Percentiles rank a stretch among this genome's conserved stretches.
Evolutionary conservation across 805 yeast genomes (phyloP).

Genomic region (Candida succiphila): DNA sequence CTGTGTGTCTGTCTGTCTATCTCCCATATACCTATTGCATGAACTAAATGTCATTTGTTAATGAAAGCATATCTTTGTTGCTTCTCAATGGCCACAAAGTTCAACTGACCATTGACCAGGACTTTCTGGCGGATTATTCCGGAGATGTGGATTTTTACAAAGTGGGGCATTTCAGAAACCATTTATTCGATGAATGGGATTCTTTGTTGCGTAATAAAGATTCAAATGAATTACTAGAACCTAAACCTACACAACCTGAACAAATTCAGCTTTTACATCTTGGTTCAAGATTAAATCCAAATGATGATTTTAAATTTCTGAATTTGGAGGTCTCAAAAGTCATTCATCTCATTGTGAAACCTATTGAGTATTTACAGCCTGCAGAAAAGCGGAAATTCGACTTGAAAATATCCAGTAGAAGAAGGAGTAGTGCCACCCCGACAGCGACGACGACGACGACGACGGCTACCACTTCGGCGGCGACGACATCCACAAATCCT

Average conservation of each 20-base stretch:
- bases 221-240: not conserved
- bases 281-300: slow-evolving; percentile 20
- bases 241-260: slow-evolving; percentile 11
- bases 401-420: slow-evolving; percentile 6
- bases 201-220: slow-evolving; percentile 3
- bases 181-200: slow-evolving; percentile 17
- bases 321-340: slow-evolving; percentile 16
- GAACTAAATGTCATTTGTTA: slow-evolving; percentile 1
- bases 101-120: slow-evolving; percentile 8
- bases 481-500: not conserved
- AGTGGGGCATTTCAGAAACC: slow-evolving; percentile 19
- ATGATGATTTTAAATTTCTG: slow-evolving; percentile 9
- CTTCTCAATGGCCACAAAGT: slow-evolving; percentile 14
- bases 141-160: slow-evolving; percentile 6
- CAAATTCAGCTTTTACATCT: slow-evolving; percentile 22
- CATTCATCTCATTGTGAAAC: slow-evolving; percentile 20
- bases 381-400: slow-evolving; percentile 14
- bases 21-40: too few species aligned
- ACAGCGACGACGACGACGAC: not conserved
- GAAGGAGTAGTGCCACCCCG: slow-evolving; percentile 3
- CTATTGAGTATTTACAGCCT: slow-evolving; percentile 11
- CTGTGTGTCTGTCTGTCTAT: too few species aligned
- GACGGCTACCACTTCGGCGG: not conserved
- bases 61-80: slow-evolving; percentile 9
- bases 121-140: slow-evolving; percentile 6